Evolutionary conservation across 495 filamentous ascomycete genomes (phyloP).

Genomic region (Achaetomiella virescens): DNA sequence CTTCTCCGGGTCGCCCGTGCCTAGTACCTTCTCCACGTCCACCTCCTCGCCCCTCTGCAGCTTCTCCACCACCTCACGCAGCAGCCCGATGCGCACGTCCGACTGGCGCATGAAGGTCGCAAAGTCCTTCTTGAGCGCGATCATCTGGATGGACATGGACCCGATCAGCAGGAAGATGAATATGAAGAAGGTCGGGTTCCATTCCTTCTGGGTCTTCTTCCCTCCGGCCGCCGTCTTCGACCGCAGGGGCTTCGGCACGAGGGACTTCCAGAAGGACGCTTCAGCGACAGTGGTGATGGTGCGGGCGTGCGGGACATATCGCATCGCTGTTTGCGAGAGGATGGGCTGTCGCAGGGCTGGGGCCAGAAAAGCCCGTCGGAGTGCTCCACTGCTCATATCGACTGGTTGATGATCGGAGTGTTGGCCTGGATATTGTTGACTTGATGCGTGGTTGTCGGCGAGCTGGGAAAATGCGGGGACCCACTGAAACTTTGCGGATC

Average conservation of each 20-base stretch:
- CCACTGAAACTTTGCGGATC: conserved; percentile 6
- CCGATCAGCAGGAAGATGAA: conserved; percentile 86
- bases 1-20: conserved; percentile 66
- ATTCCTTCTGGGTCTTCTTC: conserved; percentile 53
- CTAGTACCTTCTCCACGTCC: conserved; percentile 77
- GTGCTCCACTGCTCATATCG: conserved; percentile 12
- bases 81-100: conserved; percentile 67
- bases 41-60: conserved; percentile 82
- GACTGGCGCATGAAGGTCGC: conserved; percentile 63
- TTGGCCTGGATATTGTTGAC: not conserved
- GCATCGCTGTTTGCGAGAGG: not conserved
- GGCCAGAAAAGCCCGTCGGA: conserved; percentile 3
- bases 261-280: conserved; percentile 61
- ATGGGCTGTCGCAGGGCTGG: conserved; percentile 5
- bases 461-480: conserved; percentile 2
- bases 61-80: conserved; percentile 77
- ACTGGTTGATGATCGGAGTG: not conserved
- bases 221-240: conserved; percentile 1
- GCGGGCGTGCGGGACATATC: not conserved
- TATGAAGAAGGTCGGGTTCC: conserved; percentile 94
- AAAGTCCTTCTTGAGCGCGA: conserved; percentile 70
- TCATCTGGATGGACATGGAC: conserved; percentile 88
- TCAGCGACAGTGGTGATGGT: conserved; percentile 38
- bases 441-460: not conserved
- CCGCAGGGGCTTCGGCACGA: conserved; percentile 52